Percentiles rank a stretch among this genome's conserved stretches.
Evolutionary conservation across 306 rosid species (phyloP).

Genomic region (Cicer judaicum): DNA sequence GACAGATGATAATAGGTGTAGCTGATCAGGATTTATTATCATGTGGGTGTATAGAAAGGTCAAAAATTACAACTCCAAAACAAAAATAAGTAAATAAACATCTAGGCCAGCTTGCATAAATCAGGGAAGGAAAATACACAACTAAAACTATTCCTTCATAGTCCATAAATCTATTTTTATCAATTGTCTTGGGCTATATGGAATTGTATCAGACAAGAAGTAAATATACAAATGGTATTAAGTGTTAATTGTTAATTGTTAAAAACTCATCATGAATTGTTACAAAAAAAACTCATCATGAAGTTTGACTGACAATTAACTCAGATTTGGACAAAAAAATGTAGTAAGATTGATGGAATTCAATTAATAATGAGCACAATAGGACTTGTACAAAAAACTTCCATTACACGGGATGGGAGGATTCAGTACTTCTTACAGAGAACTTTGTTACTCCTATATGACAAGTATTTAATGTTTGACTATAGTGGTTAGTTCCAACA

Average conservation of each 20-base stretch:
- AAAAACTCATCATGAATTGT: slow-evolving; percentile 30
- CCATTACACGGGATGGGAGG: slow-evolving; percentile 2
- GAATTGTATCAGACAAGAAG: slow-evolving; percentile 18
- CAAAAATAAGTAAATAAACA: slow-evolving; percentile 29
- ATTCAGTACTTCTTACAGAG: background rate
- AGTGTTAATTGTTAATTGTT: slow-evolving; percentile 21
- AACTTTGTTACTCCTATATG: slow-evolving; percentile 4
- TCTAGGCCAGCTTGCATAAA: slow-evolving; percentile 42
- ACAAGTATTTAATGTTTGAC: slow-evolving; percentile 35
- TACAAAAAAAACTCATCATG: slow-evolving; percentile 25
- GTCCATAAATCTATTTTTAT: slow-evolving; percentile 36
- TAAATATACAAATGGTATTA: slow-evolving; percentile 9
- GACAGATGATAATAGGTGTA: slow-evolving; percentile 48
- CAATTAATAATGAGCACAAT: slow-evolving; percentile 2
- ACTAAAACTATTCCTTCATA: slow-evolving; percentile 36
- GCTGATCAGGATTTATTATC: slow-evolving; percentile 38
- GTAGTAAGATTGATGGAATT: slow-evolving; percentile 18
- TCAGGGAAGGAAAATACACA: slow-evolving; percentile 31
- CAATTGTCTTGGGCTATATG: slow-evolving; percentile 22
- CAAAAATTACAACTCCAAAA: slow-evolving; percentile 42
- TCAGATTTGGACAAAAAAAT: background rate
- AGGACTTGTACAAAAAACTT: slow-evolving; percentile 33
- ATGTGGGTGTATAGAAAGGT: slow-evolving; percentile 45
- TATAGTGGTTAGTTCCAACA: slow-evolving; percentile 10
- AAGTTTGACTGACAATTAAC: slow-evolving; percentile 16